A percentile compares a stretch with the other conserved stretches of the same genome.
Conservation (phyloP, 805 yeast genomes). For the Nakazawaea ambrosiae region DNA sequence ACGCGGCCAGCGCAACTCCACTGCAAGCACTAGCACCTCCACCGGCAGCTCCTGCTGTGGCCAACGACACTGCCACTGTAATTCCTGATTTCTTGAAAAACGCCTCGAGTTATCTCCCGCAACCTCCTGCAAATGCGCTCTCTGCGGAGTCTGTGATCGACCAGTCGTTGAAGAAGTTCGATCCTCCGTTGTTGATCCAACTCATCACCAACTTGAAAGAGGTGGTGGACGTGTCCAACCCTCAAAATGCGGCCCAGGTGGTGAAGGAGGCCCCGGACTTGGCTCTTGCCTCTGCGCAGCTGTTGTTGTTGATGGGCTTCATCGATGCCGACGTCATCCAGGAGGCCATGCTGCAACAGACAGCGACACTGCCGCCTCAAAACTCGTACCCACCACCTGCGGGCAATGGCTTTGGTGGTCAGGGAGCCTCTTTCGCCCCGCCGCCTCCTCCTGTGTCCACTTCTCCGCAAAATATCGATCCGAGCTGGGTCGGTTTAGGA, state of each 20-base stretch:
- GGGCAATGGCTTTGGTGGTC: slow-evolving; percentile 12
- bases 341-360: slow-evolving; percentile 32
- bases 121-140: slow-evolving; percentile 36
- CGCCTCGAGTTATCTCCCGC: slow-evolving; percentile 54
- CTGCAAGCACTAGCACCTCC: not conserved
- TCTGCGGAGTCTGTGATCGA: slow-evolving; percentile 51
- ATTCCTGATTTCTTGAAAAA: slow-evolving; percentile 39
- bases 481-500: slow-evolving; percentile 44
- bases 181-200: slow-evolving; percentile 67
- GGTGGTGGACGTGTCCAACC: slow-evolving; percentile 42
- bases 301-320: slow-evolving; percentile 69
- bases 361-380: slow-evolving; percentile 15
- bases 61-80: no score
- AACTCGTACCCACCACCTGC: slow-evolving; percentile 12
- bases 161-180: slow-evolving; percentile 52
- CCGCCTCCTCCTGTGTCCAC: slow-evolving; percentile 12
- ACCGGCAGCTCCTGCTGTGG: not conserved
- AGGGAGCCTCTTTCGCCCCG: no score
- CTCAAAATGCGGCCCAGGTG: slow-evolving; percentile 44
- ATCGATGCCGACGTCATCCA: slow-evolving; percentile 63
- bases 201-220: slow-evolving; percentile 60
- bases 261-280: slow-evolving; percentile 47
- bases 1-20: slow-evolving; percentile 5
- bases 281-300: slow-evolving; percentile 66
- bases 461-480: slow-evolving; percentile 15